Evolutionary conservation across 2,329 filamentous ascomycete genomes (phyloP).

Genomic region (Fusarium coffeatum): DNA sequence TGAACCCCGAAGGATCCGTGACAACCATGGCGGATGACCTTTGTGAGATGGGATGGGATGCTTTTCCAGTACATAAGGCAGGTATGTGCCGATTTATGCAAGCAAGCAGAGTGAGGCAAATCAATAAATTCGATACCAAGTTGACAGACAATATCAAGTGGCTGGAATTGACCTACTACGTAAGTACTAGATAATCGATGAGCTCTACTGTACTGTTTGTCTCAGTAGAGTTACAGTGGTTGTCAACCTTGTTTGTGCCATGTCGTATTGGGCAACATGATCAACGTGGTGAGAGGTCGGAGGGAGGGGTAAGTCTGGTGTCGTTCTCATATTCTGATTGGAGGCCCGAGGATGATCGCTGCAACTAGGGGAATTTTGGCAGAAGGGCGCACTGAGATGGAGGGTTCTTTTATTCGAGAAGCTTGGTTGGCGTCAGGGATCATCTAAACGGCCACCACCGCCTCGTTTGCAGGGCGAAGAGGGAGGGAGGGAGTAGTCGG

Average conservation of each 20-base stretch:
- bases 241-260: slow-evolving; percentile 3
- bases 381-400: slow-evolving; percentile 20
- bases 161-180: background rate
- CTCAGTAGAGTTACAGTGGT: background rate
- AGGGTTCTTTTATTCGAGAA: slow-evolving; percentile 42
- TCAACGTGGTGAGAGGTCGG: slow-evolving; percentile 25
- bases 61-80: background rate
- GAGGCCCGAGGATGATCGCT: slow-evolving; percentile 27
- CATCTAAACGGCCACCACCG: slow-evolving; percentile 3
- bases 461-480: slow-evolving; percentile 26
- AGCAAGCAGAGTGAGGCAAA: background rate
- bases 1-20: slow-evolving; percentile 43
- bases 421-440: slow-evolving; percentile 31
- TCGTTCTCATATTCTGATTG: slow-evolving; percentile 4
- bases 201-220: background rate
- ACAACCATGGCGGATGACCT: slow-evolving; percentile 36
- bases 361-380: slow-evolving; percentile 33
- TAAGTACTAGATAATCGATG: background rate
- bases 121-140: background rate
- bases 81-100: background rate
- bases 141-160: background rate
- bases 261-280: slow-evolving; percentile 31
- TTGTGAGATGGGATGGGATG: background rate
- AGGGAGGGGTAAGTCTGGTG: slow-evolving; percentile 8
- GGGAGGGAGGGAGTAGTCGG: slow-evolving; percentile 25